These are phyloP conservation scores for Tephrocybe sp. DNA, from an alignment of 768 basidiomycete genomes.

Conservation along the genomic window DNA sequence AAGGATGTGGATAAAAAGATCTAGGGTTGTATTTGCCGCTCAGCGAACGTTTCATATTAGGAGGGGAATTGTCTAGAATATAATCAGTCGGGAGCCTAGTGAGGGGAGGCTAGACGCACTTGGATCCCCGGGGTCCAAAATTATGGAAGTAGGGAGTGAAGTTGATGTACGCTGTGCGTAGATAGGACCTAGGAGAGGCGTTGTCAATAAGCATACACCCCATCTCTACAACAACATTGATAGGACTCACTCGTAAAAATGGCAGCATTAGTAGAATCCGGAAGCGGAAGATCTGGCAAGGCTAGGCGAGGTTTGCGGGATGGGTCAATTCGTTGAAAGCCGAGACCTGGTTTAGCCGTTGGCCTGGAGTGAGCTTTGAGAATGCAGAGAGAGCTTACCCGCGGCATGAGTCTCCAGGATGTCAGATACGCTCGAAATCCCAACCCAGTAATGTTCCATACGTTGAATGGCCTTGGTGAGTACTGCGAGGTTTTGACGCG, in stretches of 20 bases:
- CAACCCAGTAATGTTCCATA: slow-evolving; percentile 17
- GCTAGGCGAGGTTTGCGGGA: slow-evolving; percentile 7
- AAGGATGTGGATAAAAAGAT: neutral
- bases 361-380: neutral
- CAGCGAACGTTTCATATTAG: neutral
- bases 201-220: neutral
- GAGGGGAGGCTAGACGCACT: neutral
- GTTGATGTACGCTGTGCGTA: slow-evolving; percentile 1
- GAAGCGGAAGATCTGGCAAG: slow-evolving; percentile 3
- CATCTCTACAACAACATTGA: neutral
- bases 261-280: neutral
- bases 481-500: slow-evolving; percentile 15
- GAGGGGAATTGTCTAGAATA: slow-evolving; percentile 5
- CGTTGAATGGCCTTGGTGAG: slow-evolving; percentile 13
- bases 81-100: neutral
- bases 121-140: slow-evolving; percentile 5
- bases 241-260: too few species aligned
- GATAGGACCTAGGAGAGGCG: neutral
- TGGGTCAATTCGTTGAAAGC: slow-evolving; percentile 10
- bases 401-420: slow-evolving; percentile 11
- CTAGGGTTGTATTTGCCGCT: neutral
- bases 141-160: slow-evolving; percentile 5
- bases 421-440: slow-evolving; percentile 12
- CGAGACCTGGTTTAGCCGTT: slow-evolving; percentile 2
- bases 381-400: neutral